Evolutionary conservation across 805 yeast genomes (phyloP).

Genomic region (Wickerhamomyces tratensis): DNA sequence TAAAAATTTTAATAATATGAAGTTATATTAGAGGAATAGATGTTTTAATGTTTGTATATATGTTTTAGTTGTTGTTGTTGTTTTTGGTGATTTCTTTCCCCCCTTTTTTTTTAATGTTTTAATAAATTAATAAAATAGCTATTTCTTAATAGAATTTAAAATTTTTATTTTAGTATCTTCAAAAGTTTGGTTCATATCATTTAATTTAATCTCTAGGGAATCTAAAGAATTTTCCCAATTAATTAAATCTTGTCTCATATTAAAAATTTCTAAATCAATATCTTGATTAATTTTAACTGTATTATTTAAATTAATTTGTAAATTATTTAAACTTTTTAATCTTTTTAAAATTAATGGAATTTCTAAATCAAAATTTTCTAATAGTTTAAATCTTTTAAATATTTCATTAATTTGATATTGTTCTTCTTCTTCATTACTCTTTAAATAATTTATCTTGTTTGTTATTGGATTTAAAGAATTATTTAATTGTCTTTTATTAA

Average conservation of each 20-base stretch:
- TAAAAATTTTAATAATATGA: background rate
- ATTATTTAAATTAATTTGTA: slow-evolving; percentile 13
- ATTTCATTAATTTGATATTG: slow-evolving; percentile 18
- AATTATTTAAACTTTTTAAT: slow-evolving; percentile 14
- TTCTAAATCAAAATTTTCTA: slow-evolving; percentile 10
- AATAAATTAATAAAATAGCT: background rate
- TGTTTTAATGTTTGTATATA: background rate
- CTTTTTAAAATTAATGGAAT: slow-evolving; percentile 19
- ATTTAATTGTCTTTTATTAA: slow-evolving; percentile 1
- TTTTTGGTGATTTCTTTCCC: background rate
- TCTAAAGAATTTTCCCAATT: slow-evolving; percentile 18
- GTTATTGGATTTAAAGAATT: slow-evolving; percentile 4
- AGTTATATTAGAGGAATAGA: no score
- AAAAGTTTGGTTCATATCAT: slow-evolving; percentile 10
- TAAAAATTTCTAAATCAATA: slow-evolving; percentile 10
- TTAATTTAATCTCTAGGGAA: slow-evolving; percentile 13
- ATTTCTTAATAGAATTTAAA: background rate
- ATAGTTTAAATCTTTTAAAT: slow-evolving; percentile 10
- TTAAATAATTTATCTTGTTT: slow-evolving; percentile 6
- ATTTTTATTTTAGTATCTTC: slow-evolving; percentile 4
- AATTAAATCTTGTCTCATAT: slow-evolving; percentile 14
- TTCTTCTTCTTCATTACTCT: slow-evolving; percentile 3
- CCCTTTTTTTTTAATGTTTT: background rate
- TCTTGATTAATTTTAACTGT: slow-evolving; percentile 10
- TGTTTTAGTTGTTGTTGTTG: background rate